Conservation (phyloP, 805 yeast species). For the Suhomyces sp. region DNA sequence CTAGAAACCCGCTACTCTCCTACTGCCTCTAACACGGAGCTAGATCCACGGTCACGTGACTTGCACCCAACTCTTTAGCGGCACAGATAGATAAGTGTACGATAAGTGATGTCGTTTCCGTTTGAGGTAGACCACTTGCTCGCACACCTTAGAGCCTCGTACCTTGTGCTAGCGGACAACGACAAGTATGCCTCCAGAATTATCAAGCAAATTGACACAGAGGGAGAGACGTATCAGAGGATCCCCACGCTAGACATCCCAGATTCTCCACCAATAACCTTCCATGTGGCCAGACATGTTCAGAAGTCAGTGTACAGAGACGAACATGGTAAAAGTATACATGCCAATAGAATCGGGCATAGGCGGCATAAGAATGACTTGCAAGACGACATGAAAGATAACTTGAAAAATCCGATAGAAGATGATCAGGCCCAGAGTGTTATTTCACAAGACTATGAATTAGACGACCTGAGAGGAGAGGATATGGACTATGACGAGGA, state of each 20-base stretch:
- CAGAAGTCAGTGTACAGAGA: conserved; percentile 12
- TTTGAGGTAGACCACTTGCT: conserved; percentile 29
- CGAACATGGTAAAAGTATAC: neutral
- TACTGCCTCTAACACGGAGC: too few species aligned
- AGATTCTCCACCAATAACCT: conserved; percentile 32
- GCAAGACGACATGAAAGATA: neutral
- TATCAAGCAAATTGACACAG: conserved; percentile 14
- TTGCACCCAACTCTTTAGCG: neutral
- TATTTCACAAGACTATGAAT: neutral
- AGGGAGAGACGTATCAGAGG: neutral
- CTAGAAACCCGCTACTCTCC: too few species aligned
- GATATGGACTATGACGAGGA: neutral
- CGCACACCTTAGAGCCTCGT: conserved; percentile 27
- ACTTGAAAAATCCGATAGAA: too few species aligned
- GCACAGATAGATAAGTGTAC: neutral
- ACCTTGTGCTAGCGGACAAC: conserved; percentile 20
- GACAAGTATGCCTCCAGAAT: conserved; percentile 21
- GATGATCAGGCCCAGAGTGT: neutral
- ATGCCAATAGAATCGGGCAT: neutral
- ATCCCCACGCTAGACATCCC: conserved; percentile 6
- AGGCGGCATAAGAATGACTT: neutral
- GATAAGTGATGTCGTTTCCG: conserved; percentile 35
- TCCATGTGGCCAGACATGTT: conserved; percentile 22
- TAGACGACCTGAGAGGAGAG: neutral
- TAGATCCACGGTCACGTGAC: neutral